phyloP scores from a whole-genome alignment of 2,329 filamentous ascomycete species.

The Fusarium napiforme region DNA sequence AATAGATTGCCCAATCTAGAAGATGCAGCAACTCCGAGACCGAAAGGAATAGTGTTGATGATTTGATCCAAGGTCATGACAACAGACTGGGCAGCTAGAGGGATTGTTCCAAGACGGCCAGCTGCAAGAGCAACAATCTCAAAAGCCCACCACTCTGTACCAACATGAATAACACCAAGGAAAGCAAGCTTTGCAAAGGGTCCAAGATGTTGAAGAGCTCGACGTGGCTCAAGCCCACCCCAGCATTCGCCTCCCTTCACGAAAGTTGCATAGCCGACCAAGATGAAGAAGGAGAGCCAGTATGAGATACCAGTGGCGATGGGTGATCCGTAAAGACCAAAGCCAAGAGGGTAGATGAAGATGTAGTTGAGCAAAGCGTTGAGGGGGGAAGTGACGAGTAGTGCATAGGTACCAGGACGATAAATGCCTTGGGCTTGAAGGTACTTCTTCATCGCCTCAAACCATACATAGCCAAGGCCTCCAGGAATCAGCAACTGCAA shows the following conservation, averaged over 20 bases:
- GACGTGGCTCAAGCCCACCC: slow-evolving; percentile 74
- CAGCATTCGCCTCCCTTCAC: slow-evolving; percentile 80
- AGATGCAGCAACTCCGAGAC: slow-evolving; percentile 83
- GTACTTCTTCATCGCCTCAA: slow-evolving; percentile 87
- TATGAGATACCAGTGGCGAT: slow-evolving; percentile 86
- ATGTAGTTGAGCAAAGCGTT: slow-evolving; percentile 84
- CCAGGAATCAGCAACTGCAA: slow-evolving; percentile 80
- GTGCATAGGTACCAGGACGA: slow-evolving; percentile 82
- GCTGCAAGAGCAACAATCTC: slow-evolving; percentile 89
- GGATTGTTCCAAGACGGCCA: slow-evolving; percentile 80
- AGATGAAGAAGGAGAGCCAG: slow-evolving; percentile 82
- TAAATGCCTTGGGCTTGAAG: slow-evolving; percentile 92
- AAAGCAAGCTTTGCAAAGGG: slow-evolving; percentile 80
- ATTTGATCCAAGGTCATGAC: slow-evolving; percentile 92
- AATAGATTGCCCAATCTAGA: slow-evolving; percentile 83
- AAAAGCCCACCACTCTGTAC: slow-evolving; percentile 95
- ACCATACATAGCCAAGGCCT: slow-evolving; percentile 87
- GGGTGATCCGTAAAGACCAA: slow-evolving; percentile 82
- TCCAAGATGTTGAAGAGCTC: slow-evolving; percentile 72
- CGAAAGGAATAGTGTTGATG: slow-evolving; percentile 87
- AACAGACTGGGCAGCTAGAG: slow-evolving; percentile 84
- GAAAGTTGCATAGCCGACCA: slow-evolving; percentile 78
- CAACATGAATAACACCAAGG: slow-evolving; percentile 83
- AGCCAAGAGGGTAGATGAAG: slow-evolving; percentile 76
- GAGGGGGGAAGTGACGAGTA: slow-evolving; percentile 83